Evolutionary conservation across 2,329 filamentous ascomycete species (phyloP), one percentile per base, ranked within the genome.

Genomic region (Colletotrichum tropicale): DNA sequence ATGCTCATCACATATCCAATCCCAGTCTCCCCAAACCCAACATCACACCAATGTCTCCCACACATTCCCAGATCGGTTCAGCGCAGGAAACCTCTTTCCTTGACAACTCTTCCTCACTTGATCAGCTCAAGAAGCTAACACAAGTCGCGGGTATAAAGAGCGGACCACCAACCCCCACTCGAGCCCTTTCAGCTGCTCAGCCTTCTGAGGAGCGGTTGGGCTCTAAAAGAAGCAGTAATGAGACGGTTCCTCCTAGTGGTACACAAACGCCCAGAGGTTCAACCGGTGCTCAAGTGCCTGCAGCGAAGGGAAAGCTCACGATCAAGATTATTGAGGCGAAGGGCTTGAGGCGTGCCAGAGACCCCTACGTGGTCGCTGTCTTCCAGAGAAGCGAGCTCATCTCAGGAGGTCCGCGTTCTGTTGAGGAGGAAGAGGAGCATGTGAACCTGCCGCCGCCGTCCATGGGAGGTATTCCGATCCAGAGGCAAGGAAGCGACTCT

Each of bases 361-460:
- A 98, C 81, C 97, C 97, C 2, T 99, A 99, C 81, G 95, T 98
- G 68, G 96, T 99, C 13, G 98, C 95, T 75, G 96, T 98, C 30
- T 99, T 98, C 82, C 97, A 99, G 84, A 94, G 95, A 83, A 98
- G 96, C 82, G 97, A 99, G 84, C 94, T 98, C 80, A 98, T 99
- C 71, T 98, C 97, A 1, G 94, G 95, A 71, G 95, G 95, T 4
- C 95, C 96, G 15, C 91, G 93, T 43, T 88, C 88, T 70, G 86
- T 89, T 28, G 88, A 89, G 36, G 93, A 94, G 60, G 89, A 91
- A 43, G 91, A 91, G 43, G 91, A 93, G 60, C 91, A 93, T 71
- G 81, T 89, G 74, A 78, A 87, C 28, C 81, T 80, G 52, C 81
- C 84, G 43, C 82, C 85, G n/a, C 91, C 89, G 78, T 87, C 80